Percentiles rank a stretch among this genome's conserved stretches.
Conservation (phyloP, 805 yeast species). For the Ogataea polymorpha region DNA sequence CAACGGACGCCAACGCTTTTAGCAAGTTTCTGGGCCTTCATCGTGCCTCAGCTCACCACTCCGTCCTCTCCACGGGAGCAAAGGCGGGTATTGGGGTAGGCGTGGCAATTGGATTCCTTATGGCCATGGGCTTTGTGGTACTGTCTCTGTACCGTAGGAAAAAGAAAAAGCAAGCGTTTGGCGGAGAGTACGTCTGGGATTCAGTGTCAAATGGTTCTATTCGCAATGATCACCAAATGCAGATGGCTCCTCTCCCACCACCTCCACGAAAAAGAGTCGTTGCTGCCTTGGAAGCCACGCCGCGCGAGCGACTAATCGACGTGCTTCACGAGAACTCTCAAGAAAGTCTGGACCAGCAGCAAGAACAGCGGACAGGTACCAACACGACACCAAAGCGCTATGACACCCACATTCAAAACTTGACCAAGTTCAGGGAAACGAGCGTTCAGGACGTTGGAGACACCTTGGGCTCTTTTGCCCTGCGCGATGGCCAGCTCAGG, state of each 20-base stretch:
- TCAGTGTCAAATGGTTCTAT: background rate
- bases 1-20: constrained; percentile 27
- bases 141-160: constrained; percentile 12
- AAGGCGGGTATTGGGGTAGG: constrained; percentile 33
- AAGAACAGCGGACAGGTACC: background rate
- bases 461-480: constrained; percentile 19
- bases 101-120: constrained; percentile 19
- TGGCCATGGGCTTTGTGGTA: constrained; percentile 14
- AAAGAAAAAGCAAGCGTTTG: background rate
- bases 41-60: constrained; percentile 1
- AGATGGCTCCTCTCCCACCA: constrained; percentile 18
- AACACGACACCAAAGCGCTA: constrained; percentile 19
- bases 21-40: constrained; percentile 6
- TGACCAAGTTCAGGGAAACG: constrained; percentile 17
- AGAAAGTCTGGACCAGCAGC: constrained; percentile 14
- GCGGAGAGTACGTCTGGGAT: constrained; percentile 1
- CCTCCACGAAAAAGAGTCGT: constrained; percentile 11
- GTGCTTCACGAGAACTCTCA: constrained; percentile 30
- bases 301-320: constrained; percentile 27
- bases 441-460: constrained; percentile 17
- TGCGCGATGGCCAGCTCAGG: constrained; percentile 17
- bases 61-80: constrained; percentile 18
- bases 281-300: constrained; percentile 12
- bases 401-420: constrained; percentile 21
- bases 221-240: background rate